These are phyloP conservation scores for Boletus sensibilis DNA, from an alignment of 768 basidiomycete species.

Conservation along the genomic window DNA sequence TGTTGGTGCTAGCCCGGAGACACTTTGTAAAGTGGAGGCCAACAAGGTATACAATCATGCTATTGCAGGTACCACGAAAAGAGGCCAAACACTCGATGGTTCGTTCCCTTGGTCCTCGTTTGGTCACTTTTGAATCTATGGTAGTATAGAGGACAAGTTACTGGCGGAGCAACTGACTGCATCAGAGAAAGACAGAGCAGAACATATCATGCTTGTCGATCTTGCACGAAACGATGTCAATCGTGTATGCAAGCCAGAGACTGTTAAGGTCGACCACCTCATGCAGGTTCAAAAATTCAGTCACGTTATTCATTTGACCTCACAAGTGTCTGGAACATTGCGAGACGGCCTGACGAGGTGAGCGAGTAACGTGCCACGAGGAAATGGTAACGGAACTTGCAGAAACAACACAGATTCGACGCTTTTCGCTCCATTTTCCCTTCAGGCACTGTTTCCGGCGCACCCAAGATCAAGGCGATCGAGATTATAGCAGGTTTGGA, in stretches of 20 bases:
- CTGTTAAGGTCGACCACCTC: constrained; percentile 93
- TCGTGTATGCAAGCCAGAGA: constrained; percentile 90
- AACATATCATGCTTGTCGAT: constrained; percentile 99
- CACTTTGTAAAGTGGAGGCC: constrained; percentile 90
- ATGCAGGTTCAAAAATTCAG: constrained; percentile 95
- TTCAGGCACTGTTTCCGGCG: constrained; percentile 97
- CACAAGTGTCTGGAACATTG: constrained; percentile 86
- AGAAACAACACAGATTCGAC: constrained; percentile 66
- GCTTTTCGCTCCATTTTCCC: constrained; percentile 99
- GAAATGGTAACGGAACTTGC: constrained; percentile 4
- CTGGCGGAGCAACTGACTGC: constrained; percentile 71
- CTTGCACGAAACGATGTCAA: constrained; percentile 98
- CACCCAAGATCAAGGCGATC: constrained; percentile 98
- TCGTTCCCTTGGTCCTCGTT: constrained; percentile 23
- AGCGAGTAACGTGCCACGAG: constrained; percentile 7
- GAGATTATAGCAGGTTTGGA: constrained; percentile 88
- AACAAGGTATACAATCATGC: constrained; percentile 97
- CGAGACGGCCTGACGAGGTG: constrained; percentile 84
- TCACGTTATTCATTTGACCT: constrained; percentile 97
- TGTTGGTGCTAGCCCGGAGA: constrained; percentile 98
- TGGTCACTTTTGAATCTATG: constrained; percentile 6
- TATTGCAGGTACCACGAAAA: constrained; percentile 90
- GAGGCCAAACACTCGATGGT: constrained; percentile 89
- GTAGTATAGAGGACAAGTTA: constrained; percentile 78
- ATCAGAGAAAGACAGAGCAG: constrained; percentile 94